Conservation (phyloP, 2,329 filamentous ascomycete genomes). For the Blumeria hordei region DNA sequence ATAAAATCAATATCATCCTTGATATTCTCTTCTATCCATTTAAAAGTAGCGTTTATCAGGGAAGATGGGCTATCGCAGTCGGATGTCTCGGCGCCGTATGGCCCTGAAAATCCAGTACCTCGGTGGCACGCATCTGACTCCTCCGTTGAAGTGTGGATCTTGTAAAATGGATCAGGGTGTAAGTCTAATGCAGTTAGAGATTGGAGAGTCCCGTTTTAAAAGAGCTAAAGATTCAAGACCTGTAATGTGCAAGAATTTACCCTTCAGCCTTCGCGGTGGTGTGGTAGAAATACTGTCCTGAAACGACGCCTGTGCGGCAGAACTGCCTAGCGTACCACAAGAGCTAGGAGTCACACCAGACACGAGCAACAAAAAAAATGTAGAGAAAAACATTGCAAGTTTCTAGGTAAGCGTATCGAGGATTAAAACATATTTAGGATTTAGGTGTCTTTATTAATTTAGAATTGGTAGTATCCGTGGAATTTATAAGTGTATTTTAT, state of each 20-base stretch:
- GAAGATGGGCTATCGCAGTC: slow-evolving; percentile 69
- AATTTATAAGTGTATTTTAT: too few relatives aligned
- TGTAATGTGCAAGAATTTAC: slow-evolving; percentile 71
- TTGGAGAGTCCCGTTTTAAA: slow-evolving; percentile 7
- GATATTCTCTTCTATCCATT: slow-evolving; percentile 62
- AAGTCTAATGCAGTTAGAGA: slow-evolving; percentile 34
- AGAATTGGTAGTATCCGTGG: too few relatives aligned
- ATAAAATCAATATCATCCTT: slow-evolving; percentile 69
- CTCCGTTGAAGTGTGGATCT: slow-evolving; percentile 47
- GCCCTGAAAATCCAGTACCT: slow-evolving; percentile 50
- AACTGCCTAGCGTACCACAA: neutral
- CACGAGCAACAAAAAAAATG: neutral
- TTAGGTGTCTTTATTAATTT: too few relatives aligned
- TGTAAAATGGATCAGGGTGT: slow-evolving; percentile 77
- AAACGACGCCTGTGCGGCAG: slow-evolving; percentile 9
- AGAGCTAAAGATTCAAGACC: slow-evolving; percentile 24
- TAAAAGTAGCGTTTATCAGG: slow-evolving; percentile 69
- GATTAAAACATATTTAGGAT: too few relatives aligned
- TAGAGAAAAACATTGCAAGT: neutral
- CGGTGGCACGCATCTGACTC: slow-evolving; percentile 54
- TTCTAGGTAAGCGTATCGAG: too few relatives aligned
- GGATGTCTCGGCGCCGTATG: slow-evolving; percentile 64
- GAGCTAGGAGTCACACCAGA: neutral
- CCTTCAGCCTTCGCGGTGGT: slow-evolving; percentile 26
- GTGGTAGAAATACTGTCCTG: slow-evolving; percentile 5